These are phyloP conservation scores for Lepraria neglecta DNA, from an alignment of 495 filamentous ascomycete species.

Conservation along the genomic window DNA sequence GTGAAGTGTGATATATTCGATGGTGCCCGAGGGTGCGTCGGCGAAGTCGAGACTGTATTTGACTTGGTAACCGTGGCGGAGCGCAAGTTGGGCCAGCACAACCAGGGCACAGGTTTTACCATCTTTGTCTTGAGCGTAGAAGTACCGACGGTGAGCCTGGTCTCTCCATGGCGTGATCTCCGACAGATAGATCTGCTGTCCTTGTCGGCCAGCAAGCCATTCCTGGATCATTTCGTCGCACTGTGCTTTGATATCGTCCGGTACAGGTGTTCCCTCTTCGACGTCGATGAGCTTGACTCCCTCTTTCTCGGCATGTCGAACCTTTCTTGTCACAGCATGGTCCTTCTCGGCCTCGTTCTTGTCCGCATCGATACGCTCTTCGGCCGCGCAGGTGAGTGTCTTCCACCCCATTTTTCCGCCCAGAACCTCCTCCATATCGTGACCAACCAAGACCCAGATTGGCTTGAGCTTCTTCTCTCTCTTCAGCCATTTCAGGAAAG, in stretches of 20 bases:
- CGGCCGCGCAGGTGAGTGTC: constrained; percentile 70
- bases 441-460: constrained; percentile 71
- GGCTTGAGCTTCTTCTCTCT: constrained; percentile 66
- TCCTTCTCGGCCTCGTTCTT: constrained; percentile 50
- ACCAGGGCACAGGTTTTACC: constrained; percentile 66
- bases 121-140: constrained; percentile 61
- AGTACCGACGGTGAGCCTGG: constrained; percentile 69
- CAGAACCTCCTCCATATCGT: constrained; percentile 63
- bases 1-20: constrained; percentile 70
- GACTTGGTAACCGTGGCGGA: constrained; percentile 74
- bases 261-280: constrained; percentile 52
- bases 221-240: constrained; percentile 66
- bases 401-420: constrained; percentile 73
- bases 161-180: constrained; percentile 79
- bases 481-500: constrained; percentile 64
- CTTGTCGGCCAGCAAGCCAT: constrained; percentile 74
- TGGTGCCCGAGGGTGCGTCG: constrained; percentile 68
- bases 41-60: constrained; percentile 87
- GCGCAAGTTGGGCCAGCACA: constrained; percentile 66
- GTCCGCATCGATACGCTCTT: constrained; percentile 66
- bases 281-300: constrained; percentile 67
- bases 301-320: constrained; percentile 70
- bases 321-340: constrained; percentile 59
- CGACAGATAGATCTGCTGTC: constrained; percentile 77
- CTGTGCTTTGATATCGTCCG: constrained; percentile 56